Evolutionary conservation across 1,284 basidiomycete genomes (phyloP), one percentile per base, ranked within the genome.

Genomic region (Coniferiporia weirii): DNA sequence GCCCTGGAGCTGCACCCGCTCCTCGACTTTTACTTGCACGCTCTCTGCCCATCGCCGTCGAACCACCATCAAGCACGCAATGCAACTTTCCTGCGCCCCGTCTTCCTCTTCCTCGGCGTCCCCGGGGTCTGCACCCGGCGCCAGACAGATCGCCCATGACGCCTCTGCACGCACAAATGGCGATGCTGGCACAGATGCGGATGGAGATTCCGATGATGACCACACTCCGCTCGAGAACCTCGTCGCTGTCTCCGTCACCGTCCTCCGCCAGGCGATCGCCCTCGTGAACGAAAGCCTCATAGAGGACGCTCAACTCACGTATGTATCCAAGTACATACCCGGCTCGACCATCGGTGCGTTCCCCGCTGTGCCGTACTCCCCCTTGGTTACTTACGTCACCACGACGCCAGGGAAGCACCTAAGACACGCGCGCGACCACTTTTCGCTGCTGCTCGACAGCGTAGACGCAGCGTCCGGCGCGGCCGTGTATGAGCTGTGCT

Each of bases 401-500:
- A 55, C 57, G 43, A 20, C 54, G 27, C 48, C 61, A 91, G 89
- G 89, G 52, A 92, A 92, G 72, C 89, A 92, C 68, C 71, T 92
- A 43, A 82, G 90, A 50, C 90, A 92, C 75, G 89, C 88, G 32
- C 79, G 85, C 59, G 90, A 92, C 67, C 90, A 92, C 67, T 92
- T 87, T 68, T 74, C 79, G 52, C 77, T 91, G 35, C 77, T 92
- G 4, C 66, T 83, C 48, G 79, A 86, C 50, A 81, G 77, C 54
- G 70, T 84, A 6, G 53, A 54, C 13, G 22, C 44, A 2, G 20
- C 9, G 17, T 36, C 35, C 3, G 27, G 47, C 40, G 40, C 47
- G 19, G 12, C 47, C 47, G 36, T n/a, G 36, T 44, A 32, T 63
- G 69, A 79, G 50, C 69, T 93, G 49, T 86, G 84, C 38, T 93